Conservation (phyloP, 371 early-diverging fungal genomes). For the Mortierella sp. region DNA sequence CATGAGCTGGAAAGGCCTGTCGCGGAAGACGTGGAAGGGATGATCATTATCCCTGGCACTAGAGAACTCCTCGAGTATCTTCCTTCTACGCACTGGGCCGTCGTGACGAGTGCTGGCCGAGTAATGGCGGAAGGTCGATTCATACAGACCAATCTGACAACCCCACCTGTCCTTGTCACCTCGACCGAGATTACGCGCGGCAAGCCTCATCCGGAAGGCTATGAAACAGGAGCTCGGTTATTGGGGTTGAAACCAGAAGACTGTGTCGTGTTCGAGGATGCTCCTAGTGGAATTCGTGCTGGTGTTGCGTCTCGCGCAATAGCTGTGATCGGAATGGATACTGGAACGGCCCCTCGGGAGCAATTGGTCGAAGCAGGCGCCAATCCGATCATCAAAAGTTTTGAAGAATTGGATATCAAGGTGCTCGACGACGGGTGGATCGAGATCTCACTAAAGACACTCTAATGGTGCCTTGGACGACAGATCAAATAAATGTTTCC, state of each 20-base stretch:
- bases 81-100: constrained; percentile 53
- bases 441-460: constrained; percentile 43
- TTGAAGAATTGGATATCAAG: constrained; percentile 60
- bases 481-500: background rate
- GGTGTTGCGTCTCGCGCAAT: constrained; percentile 67
- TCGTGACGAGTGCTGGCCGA: constrained; percentile 59
- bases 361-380: constrained; percentile 71
- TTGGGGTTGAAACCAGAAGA: constrained; percentile 59
- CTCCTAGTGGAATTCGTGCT: constrained; percentile 69
- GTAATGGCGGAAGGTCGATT: constrained; percentile 55
- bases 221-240: constrained; percentile 58
- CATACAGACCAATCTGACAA: constrained; percentile 44
- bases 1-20: constrained; percentile 45
- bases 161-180: constrained; percentile 56
- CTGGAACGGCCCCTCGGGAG: constrained; percentile 59
- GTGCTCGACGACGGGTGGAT: constrained; percentile 54
- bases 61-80: constrained; percentile 34
- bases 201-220: constrained; percentile 77
- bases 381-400: constrained; percentile 58
- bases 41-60: constrained; percentile 56
- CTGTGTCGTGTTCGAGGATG: constrained; percentile 81
- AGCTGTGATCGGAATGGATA: constrained; percentile 69
- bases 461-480: constrained; percentile 3
- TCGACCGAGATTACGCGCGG: constrained; percentile 59
- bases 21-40: constrained; percentile 42